Conservation (phyloP, 495 filamentous ascomycete genomes). For the Hypomontagnella monticulosa region DNA sequence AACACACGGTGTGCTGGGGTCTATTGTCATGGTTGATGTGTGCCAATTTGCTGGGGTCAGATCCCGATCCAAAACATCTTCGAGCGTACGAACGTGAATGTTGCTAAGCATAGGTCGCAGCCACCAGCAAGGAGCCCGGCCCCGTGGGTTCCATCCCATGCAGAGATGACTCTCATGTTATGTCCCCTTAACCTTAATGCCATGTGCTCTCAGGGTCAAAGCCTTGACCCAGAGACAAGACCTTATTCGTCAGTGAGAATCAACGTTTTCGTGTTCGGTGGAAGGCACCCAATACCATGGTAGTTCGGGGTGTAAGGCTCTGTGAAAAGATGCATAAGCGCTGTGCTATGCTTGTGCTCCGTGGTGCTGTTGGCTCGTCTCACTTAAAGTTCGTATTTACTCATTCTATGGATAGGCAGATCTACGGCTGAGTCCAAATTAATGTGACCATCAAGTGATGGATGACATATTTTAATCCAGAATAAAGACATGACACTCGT, state of each 20-base stretch:
- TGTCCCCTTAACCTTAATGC: too few species aligned
- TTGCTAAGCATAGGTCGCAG: too few species aligned
- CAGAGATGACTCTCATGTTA: slow-evolving; percentile 12
- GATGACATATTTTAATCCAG: background rate
- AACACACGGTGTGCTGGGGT: slow-evolving; percentile 23
- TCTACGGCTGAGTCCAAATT: slow-evolving; percentile 3
- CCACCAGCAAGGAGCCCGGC: slow-evolving; percentile 2
- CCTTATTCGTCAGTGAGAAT: slow-evolving; percentile 16
- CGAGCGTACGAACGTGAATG: background rate
- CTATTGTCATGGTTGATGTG: slow-evolving; percentile 2
- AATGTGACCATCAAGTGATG: slow-evolving; percentile 3
- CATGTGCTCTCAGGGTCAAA: background rate
- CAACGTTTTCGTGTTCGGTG: too few species aligned
- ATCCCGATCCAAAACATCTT: slow-evolving; percentile 30
- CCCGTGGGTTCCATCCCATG: slow-evolving; percentile 12
- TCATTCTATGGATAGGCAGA: background rate
- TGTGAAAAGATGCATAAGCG: slow-evolving; percentile 23
- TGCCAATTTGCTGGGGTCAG: slow-evolving; percentile 23
- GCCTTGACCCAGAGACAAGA: background rate
- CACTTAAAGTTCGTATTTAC: slow-evolving; percentile 6
- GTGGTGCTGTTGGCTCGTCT: background rate
- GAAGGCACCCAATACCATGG: too few species aligned
- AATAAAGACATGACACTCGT: slow-evolving; percentile 18
- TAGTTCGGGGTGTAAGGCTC: too few species aligned
- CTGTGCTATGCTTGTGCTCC: slow-evolving; percentile 5